phyloP scores from a whole-genome alignment of 2,329 filamentous ascomycete species.

The Hymenotorrendiella dingleyae region DNA sequence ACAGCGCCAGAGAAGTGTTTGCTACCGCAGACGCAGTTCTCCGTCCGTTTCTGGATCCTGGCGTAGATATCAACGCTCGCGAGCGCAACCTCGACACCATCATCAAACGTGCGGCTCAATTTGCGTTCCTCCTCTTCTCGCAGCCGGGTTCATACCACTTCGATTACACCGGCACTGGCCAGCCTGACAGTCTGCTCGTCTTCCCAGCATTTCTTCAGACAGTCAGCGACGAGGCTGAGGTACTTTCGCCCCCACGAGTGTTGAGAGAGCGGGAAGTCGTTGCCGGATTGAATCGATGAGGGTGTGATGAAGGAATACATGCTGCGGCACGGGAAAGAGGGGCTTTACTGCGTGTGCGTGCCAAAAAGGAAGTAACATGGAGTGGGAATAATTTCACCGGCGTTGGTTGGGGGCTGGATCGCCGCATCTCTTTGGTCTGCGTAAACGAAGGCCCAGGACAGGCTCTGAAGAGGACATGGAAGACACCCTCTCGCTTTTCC shows the following conservation, averaged over 20 bases:
- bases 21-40: slow-evolving; percentile 8
- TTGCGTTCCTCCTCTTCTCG: slow-evolving; percentile 17
- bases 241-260: slow-evolving; percentile 9
- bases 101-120: slow-evolving; percentile 11
- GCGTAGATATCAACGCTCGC: slow-evolving; percentile 1
- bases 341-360: too few relatives aligned
- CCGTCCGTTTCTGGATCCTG: slow-evolving; percentile 8
- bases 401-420: too few relatives aligned
- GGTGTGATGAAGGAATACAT: too few relatives aligned
- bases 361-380: too few relatives aligned
- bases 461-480: too few relatives aligned
- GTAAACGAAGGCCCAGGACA: too few relatives aligned
- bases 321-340: too few relatives aligned
- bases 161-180: slow-evolving; percentile 1
- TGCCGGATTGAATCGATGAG: slow-evolving; percentile 2
- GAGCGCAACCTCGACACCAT: slow-evolving; percentile 12
- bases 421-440: too few relatives aligned
- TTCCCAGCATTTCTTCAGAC: slow-evolving; percentile 14
- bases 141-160: slow-evolving; percentile 12
- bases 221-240: slow-evolving; percentile 10
- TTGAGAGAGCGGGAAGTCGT: slow-evolving; percentile 9
- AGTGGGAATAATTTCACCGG: too few relatives aligned
- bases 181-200: slow-evolving; percentile 8
- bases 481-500: too few relatives aligned
- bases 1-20: slow-evolving; percentile 6